A percentile compares a stretch with the other conserved stretches of the same genome.
Evolutionary conservation across 345 rosid species (phyloP).

Genomic region (Eucalyptus tenuipes): DNA sequence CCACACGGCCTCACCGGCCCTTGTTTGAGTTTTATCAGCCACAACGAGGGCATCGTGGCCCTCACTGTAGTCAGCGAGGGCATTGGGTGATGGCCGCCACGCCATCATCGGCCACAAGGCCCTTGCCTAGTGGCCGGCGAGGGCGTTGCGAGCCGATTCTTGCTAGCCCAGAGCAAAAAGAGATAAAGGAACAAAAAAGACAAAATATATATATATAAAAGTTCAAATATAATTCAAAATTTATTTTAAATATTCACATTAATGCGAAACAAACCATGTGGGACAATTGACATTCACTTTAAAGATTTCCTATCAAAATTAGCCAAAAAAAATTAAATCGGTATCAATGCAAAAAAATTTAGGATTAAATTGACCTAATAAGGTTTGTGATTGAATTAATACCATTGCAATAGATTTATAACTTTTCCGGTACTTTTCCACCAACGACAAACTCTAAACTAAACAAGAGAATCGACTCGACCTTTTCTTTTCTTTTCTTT

Average conservation of each 20-base stretch:
- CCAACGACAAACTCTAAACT: not conserved
- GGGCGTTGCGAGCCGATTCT: not conserved
- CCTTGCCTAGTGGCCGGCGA: too few species aligned
- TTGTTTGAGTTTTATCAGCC: not conserved
- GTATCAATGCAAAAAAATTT: too few species aligned
- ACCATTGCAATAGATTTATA: accelerated
- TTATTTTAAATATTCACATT: too few species aligned
- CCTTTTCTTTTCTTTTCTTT: not conserved
- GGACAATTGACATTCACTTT: not conserved
- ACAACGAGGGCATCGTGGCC: not conserved
- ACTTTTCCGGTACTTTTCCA: accelerated
- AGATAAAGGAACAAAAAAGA: too few species aligned
- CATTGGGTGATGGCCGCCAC: not conserved
- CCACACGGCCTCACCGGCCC: accelerated
- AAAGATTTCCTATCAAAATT: not conserved
- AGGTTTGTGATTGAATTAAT: too few species aligned
- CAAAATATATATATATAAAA: too few species aligned
- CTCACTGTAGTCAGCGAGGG: not conserved
- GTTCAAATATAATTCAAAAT: not conserved
- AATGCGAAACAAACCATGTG: not conserved
- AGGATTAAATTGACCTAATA: too few species aligned
- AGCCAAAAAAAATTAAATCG: too few species aligned
- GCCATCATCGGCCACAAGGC: not conserved
- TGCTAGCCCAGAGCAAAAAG: not conserved
- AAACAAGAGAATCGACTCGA: not conserved